Conservation (phyloP, 1,284 basidiomycete species). For the Moesziomyces parantarcticus region DNA sequence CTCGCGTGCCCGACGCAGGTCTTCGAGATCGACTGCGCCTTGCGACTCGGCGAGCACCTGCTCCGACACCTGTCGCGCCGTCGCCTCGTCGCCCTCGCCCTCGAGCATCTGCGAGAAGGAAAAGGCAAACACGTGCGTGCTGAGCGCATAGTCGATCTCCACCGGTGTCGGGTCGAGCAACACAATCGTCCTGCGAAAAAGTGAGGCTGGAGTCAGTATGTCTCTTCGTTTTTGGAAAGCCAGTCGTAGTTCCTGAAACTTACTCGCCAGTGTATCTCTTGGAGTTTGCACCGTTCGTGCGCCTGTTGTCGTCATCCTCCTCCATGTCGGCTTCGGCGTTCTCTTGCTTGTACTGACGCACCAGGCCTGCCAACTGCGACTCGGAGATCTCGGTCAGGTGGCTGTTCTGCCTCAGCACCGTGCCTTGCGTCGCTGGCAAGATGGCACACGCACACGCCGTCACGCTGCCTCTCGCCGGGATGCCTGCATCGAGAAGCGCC, state of each 20-base stretch:
- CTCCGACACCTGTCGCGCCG: slow-evolving; percentile 20
- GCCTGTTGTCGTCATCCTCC: slow-evolving; percentile 10
- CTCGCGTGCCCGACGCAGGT: slow-evolving; percentile 26
- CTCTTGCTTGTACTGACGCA: slow-evolving; percentile 36
- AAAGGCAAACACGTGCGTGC: slow-evolving; percentile 60
- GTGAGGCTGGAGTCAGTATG: slow-evolving; percentile 1
- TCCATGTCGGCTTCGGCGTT: slow-evolving; percentile 22
- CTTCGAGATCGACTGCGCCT: slow-evolving; percentile 30
- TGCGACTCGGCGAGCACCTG: slow-evolving; percentile 44
- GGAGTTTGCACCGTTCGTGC: not conserved
- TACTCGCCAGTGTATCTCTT: slow-evolving; percentile 34
- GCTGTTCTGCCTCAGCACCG: slow-evolving; percentile 43
- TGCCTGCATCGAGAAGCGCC: slow-evolving; percentile 70
- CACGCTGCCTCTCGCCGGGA: slow-evolving; percentile 69
- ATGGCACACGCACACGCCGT: slow-evolving; percentile 70
- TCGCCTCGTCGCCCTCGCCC: slow-evolving; percentile 6
- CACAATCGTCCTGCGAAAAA: slow-evolving; percentile 30
- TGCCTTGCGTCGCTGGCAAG: slow-evolving; percentile 68
- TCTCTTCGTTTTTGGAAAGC: not conserved
- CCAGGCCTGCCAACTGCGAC: slow-evolving; percentile 29
- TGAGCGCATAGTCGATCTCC: slow-evolving; percentile 53
- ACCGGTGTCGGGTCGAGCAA: slow-evolving; percentile 58
- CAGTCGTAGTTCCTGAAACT: slow-evolving; percentile 1
- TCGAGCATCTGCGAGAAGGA: slow-evolving; percentile 46
- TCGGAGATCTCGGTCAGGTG: slow-evolving; percentile 21